Base-by-base conservation (phyloP, 75 land plant species). In the Gnetum montanum region DNA sequence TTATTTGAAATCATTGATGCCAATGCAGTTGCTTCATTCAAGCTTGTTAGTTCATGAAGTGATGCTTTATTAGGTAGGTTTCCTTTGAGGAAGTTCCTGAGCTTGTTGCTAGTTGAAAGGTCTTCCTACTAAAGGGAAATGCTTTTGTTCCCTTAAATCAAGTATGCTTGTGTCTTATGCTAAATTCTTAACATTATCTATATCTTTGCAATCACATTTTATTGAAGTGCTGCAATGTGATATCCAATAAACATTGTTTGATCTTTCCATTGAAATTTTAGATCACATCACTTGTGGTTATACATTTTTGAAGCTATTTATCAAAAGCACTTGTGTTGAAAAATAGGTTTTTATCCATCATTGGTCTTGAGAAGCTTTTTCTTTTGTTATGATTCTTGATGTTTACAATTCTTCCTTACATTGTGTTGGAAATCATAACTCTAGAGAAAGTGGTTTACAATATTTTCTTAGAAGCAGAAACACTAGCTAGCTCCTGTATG, bases 1-100 rank as follows among this genome's bases (percentile, higher is more conserved):
- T 20, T 29, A 2, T 38, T 43, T n/a, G n/a, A n/a, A n/a, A n/a
- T n/a, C n/a, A n/a, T n/a, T n/a, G n/a, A n/a, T n/a, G n/a, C n/a
- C n/a, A n/a, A n/a, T n/a, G n/a, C n/a, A n/a, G n/a, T n/a, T n/a
- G n/a, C n/a, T n/a, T n/a, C n/a, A n/a, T n/a, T n/a, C n/a, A n/a
- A n/a, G n/a, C n/a, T n/a, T n/a, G n/a, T n/a, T n/a, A n/a, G n/a
- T n/a, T n/a, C n/a, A n/a, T n/a, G n/a, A n/a, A n/a, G n/a, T n/a
- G n/a, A n/a, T n/a, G n/a, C 57, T 30, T 31, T 35, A 49, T 1
- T 44, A 58, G 58, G 43, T 70, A 93, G 98, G 95, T 85, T 41
- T 96, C 96, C 23, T 94, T 85, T 71, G 96, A 94, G 70, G 90
- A 85, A 63, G 98, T 94, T 46, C 81, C 95, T 31, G 98, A 94